Evolutionary conservation across 1,284 basidiomycete species (phyloP).

Genomic region (Acaromyces ingoldii): DNA sequence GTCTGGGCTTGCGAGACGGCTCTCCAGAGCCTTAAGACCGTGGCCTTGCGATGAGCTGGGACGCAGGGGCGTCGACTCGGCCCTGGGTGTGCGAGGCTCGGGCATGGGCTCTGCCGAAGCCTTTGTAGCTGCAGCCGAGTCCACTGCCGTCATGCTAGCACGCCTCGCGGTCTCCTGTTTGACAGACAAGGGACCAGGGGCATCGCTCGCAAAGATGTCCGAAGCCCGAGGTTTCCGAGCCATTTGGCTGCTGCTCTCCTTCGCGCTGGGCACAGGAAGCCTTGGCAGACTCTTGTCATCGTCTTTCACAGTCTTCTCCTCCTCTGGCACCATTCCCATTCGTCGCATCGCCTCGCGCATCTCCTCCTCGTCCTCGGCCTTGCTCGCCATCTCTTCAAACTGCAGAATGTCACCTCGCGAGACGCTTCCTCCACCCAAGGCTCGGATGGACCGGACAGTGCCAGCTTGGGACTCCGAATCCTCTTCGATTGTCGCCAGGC

Average conservation of each 20-base stretch:
- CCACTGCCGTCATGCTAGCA: constrained; percentile 8
- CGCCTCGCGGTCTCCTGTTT: not conserved
- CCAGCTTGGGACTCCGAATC: constrained; percentile 38
- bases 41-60: constrained; percentile 24
- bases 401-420: constrained; percentile 31
- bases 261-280: constrained; percentile 7
- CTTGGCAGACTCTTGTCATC: constrained; percentile 10
- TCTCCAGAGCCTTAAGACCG: constrained; percentile 28
- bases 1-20: constrained; percentile 19
- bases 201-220: constrained; percentile 24
- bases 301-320: constrained; percentile 10
- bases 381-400: constrained; percentile 32
- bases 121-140: not conserved
- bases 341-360: constrained; percentile 24
- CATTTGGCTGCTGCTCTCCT: not conserved
- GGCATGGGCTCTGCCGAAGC: not conserved
- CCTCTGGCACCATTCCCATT: constrained; percentile 31
- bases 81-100: not conserved
- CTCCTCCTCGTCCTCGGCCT: constrained; percentile 33
- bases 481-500: constrained; percentile 37
- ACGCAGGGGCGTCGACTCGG: constrained; percentile 11
- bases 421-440: constrained; percentile 21
- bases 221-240: constrained; percentile 20
- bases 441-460: constrained; percentile 15
- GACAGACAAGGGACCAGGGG: not conserved